Evolutionary conservation across 495 filamentous ascomycete species (phyloP), one percentile per base, ranked within the genome.

Genomic region (Bryoglossum gracile): DNA sequence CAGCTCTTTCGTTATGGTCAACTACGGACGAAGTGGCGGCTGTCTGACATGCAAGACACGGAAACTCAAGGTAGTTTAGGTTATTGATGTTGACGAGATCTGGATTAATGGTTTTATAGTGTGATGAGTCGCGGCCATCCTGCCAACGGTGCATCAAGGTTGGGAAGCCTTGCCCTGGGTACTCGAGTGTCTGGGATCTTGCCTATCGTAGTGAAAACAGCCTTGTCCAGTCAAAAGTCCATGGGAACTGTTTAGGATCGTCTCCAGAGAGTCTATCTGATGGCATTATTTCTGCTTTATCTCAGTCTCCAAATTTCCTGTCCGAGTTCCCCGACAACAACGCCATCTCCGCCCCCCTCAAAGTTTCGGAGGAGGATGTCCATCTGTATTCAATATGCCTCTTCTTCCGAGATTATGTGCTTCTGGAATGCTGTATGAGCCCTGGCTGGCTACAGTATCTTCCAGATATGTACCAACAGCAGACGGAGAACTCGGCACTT

Each of bases 161-260:
- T 41, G 46, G 46, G 9, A 48, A 48, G 33, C 19, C 10, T 16
- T 48, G 46, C 18, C 36, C 46, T 4, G 46, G 46, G 32, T 48
- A 48, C 24, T 23, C 28, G 2, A 14, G 22, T 32, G 23, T 40
- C 8, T 48, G 46, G 46, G 46, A 48, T 24, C 46, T 48, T 4
- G 23, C 36, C 3, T 32, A 40, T 32, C 46, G 46, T 6, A 21
- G 24, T 22, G 46, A 48, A 30, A 48, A 48, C 19, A 19, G 0
- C n/a, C n/a, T n/a, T n/a, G n/a, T n/a, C n/a, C n/a, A n/a, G n/a
- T n/a, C n/a, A n/a, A n/a, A n/a, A n/a, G n/a, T n/a, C n/a, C n/a
- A n/a, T n/a, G n/a, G n/a, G n/a, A n/a, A n/a, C n/a, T n/a, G n/a
- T n/a, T n/a, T n/a, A n/a, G n/a, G n/a, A n/a, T n/a, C n/a, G n/a